A percentile compares a stretch with the other conserved stretches of the same genome.
Conservation (phyloP, 2,329 filamentous ascomycete species). For the Fusarium pilosicola region DNA sequence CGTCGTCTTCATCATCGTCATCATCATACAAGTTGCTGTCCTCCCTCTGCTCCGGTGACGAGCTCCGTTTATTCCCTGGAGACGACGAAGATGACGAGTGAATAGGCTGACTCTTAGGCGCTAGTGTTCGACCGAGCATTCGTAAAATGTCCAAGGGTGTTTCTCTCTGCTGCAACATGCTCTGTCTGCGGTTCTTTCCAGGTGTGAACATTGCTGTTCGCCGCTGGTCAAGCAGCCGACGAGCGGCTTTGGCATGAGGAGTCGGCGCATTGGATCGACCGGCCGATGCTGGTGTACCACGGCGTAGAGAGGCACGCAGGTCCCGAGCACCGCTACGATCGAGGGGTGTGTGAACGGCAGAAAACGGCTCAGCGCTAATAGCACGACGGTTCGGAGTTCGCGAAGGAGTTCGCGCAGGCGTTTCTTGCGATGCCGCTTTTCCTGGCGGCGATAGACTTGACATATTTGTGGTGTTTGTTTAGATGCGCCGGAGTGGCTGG, state of each 20-base stretch:
- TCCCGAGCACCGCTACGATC: slow-evolving; percentile 50
- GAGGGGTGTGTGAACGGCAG: slow-evolving; percentile 57
- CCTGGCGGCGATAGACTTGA: slow-evolving; percentile 27
- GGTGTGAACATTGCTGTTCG: slow-evolving; percentile 70
- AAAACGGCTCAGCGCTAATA: slow-evolving; percentile 50
- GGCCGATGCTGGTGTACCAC: slow-evolving; percentile 58
- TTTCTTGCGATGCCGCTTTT: slow-evolving; percentile 23
- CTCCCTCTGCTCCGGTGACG: slow-evolving; percentile 47
- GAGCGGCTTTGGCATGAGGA: slow-evolving; percentile 70
- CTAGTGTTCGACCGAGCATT: slow-evolving; percentile 64
- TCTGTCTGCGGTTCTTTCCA: slow-evolving; percentile 66
- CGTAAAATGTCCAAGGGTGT: slow-evolving; percentile 65
- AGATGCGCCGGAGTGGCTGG: slow-evolving; percentile 4
- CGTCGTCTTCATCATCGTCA: slow-evolving; percentile 62
- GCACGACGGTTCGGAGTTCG: slow-evolving; percentile 46
- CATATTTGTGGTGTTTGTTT: slow-evolving; percentile 26
- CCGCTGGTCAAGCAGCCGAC: slow-evolving; percentile 66
- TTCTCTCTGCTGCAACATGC: slow-evolving; percentile 65
- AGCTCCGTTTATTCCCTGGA: slow-evolving; percentile 41
- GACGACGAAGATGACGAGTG: slow-evolving; percentile 60
- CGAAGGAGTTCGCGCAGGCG: slow-evolving; percentile 32
- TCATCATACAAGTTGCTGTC: slow-evolving; percentile 61
- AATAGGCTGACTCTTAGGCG: slow-evolving; percentile 58
- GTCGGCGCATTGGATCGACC: slow-evolving; percentile 59
- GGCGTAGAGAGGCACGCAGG: slow-evolving; percentile 52